Conservation (phyloP, 163 green algal genomes). For the Chlorella variabilis region DNA sequence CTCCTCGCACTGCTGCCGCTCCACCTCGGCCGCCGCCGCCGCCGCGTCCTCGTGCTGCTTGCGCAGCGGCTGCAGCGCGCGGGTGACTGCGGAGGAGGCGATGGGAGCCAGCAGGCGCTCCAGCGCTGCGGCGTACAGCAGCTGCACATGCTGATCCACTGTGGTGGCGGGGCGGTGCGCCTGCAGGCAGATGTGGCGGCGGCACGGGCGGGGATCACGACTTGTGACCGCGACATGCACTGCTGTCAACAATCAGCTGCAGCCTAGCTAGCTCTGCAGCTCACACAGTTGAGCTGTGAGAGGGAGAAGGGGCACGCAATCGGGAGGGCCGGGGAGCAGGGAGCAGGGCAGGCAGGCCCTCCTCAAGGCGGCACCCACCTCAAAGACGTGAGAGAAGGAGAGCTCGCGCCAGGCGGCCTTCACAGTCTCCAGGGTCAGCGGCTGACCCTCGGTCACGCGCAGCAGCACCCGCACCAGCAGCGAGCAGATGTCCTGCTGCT, state of each 20-base stretch:
- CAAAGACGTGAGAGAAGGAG: slow-evolving; percentile 37
- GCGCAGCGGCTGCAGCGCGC: slow-evolving; percentile 7
- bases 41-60: slow-evolving; percentile 11
- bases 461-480: slow-evolving; percentile 34
- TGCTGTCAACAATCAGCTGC: too few species aligned
- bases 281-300: too few species aligned
- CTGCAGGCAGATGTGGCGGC: too few species aligned
- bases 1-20: slow-evolving; percentile 1
- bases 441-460: slow-evolving; percentile 6
- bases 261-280: not conserved
- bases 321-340: too few species aligned
- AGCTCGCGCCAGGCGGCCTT: slow-evolving; percentile 38
- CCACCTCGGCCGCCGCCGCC: not conserved
- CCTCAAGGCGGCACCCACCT: slow-evolving; percentile 25
- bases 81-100: not conserved
- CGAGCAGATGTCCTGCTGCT: slow-evolving; percentile 52
- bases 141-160: slow-evolving; percentile 13
- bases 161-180: not conserved
- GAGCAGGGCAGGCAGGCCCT: not conserved
- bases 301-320: too few species aligned
- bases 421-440: slow-evolving; percentile 22
- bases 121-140: slow-evolving; percentile 24
- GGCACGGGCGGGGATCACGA: too few species aligned
- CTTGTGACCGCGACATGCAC: too few species aligned
- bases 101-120: slow-evolving; percentile 14